Evolutionary conservation across 352 stramenopile species (phyloP).

Genomic region (Pythium myriotylum): DNA sequence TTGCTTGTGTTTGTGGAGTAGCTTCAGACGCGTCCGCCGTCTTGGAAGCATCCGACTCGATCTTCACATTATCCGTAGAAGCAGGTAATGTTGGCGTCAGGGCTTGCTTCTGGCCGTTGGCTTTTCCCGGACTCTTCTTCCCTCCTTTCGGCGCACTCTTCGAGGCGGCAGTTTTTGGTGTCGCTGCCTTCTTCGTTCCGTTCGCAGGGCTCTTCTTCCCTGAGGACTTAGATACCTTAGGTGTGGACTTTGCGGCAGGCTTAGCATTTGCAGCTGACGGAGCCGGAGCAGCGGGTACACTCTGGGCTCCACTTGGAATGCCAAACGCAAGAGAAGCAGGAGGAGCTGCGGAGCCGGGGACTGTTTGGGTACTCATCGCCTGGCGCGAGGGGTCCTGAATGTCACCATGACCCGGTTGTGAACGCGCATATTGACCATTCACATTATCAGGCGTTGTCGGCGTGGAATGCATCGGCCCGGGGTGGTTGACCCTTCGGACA

Average conservation of each 20-base stretch:
- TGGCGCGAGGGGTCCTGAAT: conserved; percentile 9
- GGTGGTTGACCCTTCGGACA: conserved; percentile 56
- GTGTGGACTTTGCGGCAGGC: conserved; percentile 9
- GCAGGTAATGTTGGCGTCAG: not conserved
- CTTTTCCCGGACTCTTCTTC: conserved; percentile 21
- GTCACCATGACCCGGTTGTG: conserved; percentile 1
- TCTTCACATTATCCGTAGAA: too few species aligned
- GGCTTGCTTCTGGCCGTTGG: conserved; percentile 14
- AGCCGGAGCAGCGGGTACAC: not conserved
- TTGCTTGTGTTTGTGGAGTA: not conserved
- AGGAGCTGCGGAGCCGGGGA: not conserved
- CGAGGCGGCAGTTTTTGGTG: conserved; percentile 18
- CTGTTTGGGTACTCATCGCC: not conserved
- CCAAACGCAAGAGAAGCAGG: not conserved
- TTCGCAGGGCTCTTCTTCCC: conserved; percentile 26
- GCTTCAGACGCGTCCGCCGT: too few species aligned
- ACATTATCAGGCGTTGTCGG: conserved; percentile 3
- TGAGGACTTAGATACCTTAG: conserved; percentile 20
- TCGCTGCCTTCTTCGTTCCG: conserved; percentile 18
- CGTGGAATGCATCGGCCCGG: conserved; percentile 5
- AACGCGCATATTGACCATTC: not conserved
- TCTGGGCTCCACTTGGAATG: not conserved
- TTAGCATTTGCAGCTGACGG: conserved; percentile 5
- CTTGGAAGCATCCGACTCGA: too few species aligned
- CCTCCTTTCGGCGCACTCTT: conserved; percentile 22